Evolutionary conservation across 2,329 filamentous ascomycete genomes (phyloP), one percentile per base, ranked within the genome.

Genomic region (Fusarium equiseti): DNA sequence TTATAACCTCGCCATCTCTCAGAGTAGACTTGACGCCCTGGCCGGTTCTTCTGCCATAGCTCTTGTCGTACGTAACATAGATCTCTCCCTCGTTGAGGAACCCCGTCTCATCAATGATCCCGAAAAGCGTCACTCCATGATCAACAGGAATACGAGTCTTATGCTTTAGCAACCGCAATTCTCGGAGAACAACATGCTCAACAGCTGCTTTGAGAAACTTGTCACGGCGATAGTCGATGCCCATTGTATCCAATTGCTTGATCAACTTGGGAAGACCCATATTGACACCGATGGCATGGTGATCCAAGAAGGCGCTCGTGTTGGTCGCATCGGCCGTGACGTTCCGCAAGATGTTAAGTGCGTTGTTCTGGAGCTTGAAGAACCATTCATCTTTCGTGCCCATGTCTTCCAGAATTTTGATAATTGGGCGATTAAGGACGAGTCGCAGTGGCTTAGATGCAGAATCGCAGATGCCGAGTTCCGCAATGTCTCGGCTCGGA

Each of bases 341-440:
- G 13, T 80, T 79, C 5, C 88, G 86, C 7, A 97, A 81, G 15
- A 85, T 81, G 0, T 84, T 70, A 6, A 96, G 80, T 29, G 90
- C 90, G n/a, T 82, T 81, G 1, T 83, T 81, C 77, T 96, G 93
- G 2, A 93, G 79, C 0, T 83, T 74, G 13, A 91, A 76, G 70
- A 97, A 95, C 77, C 87, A 91, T 0, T 79, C 59, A 2, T 81
- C 75, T 0, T 83, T 76, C 0, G 92, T 89, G 0, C 86, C 85
- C 78, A 95, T 89, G 70, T 97, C 94, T 75, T 97, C 94, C 1
- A 97, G 79, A 8, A 97, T 94, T 77, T 97, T 97, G 80, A 97
- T 94, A 66, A 95, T 84, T 70, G 93, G 92, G 1, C 91, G 89
- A 74, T 97, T 97, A 2, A 97, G 85, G 20, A 90, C 88, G 71